phyloP scores from a whole-genome alignment of 257 asterid genomes.

The Penstemon davidsonii region DNA sequence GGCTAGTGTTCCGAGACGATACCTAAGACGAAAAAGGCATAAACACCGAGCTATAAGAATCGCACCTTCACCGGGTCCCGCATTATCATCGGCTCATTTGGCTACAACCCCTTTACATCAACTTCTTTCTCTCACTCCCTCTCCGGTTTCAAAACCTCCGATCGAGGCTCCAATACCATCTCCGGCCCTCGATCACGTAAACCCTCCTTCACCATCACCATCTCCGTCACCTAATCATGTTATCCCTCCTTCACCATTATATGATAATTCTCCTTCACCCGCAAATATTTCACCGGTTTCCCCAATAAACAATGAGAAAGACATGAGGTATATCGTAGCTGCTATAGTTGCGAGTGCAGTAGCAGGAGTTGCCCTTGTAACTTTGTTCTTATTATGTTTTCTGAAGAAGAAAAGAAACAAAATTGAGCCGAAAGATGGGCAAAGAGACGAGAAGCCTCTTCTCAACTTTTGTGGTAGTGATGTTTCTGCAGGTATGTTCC shows the following conservation, averaged over 20 bases:
- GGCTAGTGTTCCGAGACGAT: slow-evolving; percentile 59
- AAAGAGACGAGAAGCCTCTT: slow-evolving; percentile 69
- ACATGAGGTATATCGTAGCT: slow-evolving; percentile 33
- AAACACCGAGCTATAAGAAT: neutral
- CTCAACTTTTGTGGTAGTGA: slow-evolving; percentile 47
- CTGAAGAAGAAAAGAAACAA: slow-evolving; percentile 33
- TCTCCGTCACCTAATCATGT: slow-evolving; percentile 23
- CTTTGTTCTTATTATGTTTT: slow-evolving; percentile 45
- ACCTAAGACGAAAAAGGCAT: slow-evolving; percentile 40
- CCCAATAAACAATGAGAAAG: slow-evolving; percentile 19
- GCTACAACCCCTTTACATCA: slow-evolving; percentile 28
- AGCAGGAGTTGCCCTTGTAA: slow-evolving; percentile 49
- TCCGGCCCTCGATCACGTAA: neutral
- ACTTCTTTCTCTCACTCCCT: slow-evolving; percentile 32
- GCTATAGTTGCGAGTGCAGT: slow-evolving; percentile 42
- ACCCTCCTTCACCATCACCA: slow-evolving; percentile 24
- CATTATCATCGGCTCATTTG: slow-evolving; percentile 25
- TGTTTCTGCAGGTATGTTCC: slow-evolving; percentile 51
- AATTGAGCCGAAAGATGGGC: slow-evolving; percentile 46
- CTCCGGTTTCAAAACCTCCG: slow-evolving; percentile 32
- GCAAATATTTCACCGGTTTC: slow-evolving; percentile 23
- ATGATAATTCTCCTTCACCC: slow-evolving; percentile 1
- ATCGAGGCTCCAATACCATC: slow-evolving; percentile 23
- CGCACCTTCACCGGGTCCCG: slow-evolving; percentile 38
- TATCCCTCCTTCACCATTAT: slow-evolving; percentile 24